Percentiles rank a stretch among this genome's conserved stretches.
Evolutionary conservation across 208 protist species (phyloP).

Genomic region (Leishmania braziliensis): DNA sequence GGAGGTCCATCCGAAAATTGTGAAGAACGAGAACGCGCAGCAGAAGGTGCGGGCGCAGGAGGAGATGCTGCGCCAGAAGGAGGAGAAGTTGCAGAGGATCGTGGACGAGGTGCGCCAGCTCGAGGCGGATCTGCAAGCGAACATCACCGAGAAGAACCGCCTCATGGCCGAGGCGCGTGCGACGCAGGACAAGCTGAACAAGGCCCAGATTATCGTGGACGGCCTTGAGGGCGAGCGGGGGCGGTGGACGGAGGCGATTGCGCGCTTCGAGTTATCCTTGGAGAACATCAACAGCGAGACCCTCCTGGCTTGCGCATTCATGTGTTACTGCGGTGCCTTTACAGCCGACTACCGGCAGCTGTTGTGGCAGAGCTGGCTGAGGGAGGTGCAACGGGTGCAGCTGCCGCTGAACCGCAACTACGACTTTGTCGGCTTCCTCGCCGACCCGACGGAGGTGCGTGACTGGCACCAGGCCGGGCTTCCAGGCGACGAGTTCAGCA

Average conservation of each 20-base stretch:
- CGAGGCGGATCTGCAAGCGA: conserved; percentile 88
- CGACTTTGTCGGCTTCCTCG: conserved; percentile 95
- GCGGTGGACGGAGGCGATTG: conserved; percentile 96
- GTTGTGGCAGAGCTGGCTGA: conserved; percentile 93
- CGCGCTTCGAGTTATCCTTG: conserved; percentile 88
- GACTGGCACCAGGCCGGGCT: conserved; percentile 98
- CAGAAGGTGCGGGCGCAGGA: conserved; percentile 94
- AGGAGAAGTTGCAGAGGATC: conserved; percentile 93
- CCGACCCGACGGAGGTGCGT: conserved; percentile 95
- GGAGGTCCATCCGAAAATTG: conserved; percentile 97
- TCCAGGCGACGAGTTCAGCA: conserved; percentile 95
- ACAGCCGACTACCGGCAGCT: conserved; percentile 93
- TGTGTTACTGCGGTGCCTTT: conserved; percentile 98
- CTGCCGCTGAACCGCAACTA: conserved; percentile 89
- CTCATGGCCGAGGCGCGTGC: conserved; percentile 92
- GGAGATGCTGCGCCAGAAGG: conserved; percentile 92
- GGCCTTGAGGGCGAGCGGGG: conserved; percentile 97
- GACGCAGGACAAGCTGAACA: conserved; percentile 97
- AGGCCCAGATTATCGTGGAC: conserved; percentile 96
- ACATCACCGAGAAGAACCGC: conserved; percentile 92
- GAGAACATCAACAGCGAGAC: conserved; percentile 96
- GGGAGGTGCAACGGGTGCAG: conserved; percentile 84
- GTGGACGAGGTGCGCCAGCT: conserved; percentile 94
- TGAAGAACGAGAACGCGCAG: conserved; percentile 94
- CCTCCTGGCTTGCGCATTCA: conserved; percentile 96